A percentile compares a stretch with the other conserved stretches of the same genome.
Conservation (phyloP, 23 red algal species). For the Gracilaria gracilis region DNA sequence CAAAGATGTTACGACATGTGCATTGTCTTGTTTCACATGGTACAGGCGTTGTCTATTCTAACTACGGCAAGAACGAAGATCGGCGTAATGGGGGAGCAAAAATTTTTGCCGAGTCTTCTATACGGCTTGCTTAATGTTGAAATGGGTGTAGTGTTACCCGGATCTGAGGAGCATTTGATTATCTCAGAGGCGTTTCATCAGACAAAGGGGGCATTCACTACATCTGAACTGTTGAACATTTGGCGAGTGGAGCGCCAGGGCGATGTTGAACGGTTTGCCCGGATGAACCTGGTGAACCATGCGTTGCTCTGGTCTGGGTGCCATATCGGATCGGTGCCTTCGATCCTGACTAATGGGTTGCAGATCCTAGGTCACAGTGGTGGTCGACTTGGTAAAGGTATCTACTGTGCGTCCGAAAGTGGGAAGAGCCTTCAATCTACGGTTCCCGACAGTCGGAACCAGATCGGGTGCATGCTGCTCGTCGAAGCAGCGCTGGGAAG, state of each 20-base stretch:
- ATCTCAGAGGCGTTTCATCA: conserved; percentile 41
- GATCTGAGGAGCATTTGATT: conserved; percentile 51
- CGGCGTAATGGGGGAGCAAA: conserved; percentile 17
- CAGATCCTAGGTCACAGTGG: conserved; percentile 74
- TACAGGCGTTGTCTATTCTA: conserved; percentile 39
- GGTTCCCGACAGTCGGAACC: conserved; percentile 25
- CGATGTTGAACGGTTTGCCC: conserved; percentile 63
- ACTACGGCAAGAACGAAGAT: conserved; percentile 28
- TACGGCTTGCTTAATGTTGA: conserved; percentile 52
- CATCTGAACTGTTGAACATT: conserved; percentile 46
- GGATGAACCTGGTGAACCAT: conserved; percentile 35
- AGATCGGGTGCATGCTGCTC: conserved; percentile 72
- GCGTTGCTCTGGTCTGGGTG: conserved; percentile 62
- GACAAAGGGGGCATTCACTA: conserved; percentile 50
- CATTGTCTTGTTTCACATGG: conserved; percentile 67
- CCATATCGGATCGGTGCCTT: conserved; percentile 61
- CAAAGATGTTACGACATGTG: conserved; percentile 66
- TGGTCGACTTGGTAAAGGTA: conserved; percentile 71
- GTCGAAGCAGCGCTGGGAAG: conserved; percentile 66
- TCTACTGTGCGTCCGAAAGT: conserved; percentile 71
- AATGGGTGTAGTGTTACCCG: conserved; percentile 6
- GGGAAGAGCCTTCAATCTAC: conserved; percentile 50
- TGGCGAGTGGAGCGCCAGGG: conserved; percentile 67
- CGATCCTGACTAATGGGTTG: conserved; percentile 62
- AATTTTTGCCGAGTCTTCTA: conserved; percentile 37